Evolutionary conservation across 1,139 yeast genomes (phyloP), one percentile per base, ranked within the genome.

Genomic region (Petasospora fabianii): DNA sequence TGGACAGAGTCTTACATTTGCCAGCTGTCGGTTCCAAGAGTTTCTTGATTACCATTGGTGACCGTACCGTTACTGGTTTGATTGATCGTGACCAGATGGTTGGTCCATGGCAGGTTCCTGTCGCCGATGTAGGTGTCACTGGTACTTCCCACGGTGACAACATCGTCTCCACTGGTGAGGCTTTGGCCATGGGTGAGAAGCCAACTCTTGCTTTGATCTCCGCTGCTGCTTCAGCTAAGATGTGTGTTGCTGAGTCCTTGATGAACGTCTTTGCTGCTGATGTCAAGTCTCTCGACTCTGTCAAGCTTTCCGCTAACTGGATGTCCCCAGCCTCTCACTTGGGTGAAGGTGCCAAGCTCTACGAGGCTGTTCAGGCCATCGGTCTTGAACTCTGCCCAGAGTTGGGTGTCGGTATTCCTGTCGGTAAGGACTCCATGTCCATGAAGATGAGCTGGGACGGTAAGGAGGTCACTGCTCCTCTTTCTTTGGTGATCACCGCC

Each of bases 101-200:
- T 46, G 99, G 99, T 32, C 98, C 98, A 58, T 94, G 98, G 97
- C 99, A 94, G 71, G 90, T 84, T 6, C 98, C 99, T 32, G 98
- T 94, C 18, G 94, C 98, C n/a, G 97, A 94, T 62, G 97, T 88
- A 42, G 98, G 96, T 64, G 97, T 92, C 40, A 90, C 98, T 15
- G 83, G 86, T 44, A 83, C 97, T 0, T 85, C 97, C 3, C 73
- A 87, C 39, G 97, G 95, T 53, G 84, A 80, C 39, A 69, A 73
- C 7, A 65, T 84, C 38, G 64, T 82, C 46, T 54, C 67, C 10
- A 83, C 95, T 18, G 99, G 99, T 71, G 98, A 94, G 68, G 96
- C 98, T 10, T 69, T 94, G 69, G 94, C 97, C 3, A 83, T 88
- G 86, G 99, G 99, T 51, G 99, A 94, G 68, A 84, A 85, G 56